These are phyloP conservation scores for Colletotrichum brevisporum DNA, from an alignment of 2,329 filamentous ascomycete genomes.

Conservation along the genomic window DNA sequence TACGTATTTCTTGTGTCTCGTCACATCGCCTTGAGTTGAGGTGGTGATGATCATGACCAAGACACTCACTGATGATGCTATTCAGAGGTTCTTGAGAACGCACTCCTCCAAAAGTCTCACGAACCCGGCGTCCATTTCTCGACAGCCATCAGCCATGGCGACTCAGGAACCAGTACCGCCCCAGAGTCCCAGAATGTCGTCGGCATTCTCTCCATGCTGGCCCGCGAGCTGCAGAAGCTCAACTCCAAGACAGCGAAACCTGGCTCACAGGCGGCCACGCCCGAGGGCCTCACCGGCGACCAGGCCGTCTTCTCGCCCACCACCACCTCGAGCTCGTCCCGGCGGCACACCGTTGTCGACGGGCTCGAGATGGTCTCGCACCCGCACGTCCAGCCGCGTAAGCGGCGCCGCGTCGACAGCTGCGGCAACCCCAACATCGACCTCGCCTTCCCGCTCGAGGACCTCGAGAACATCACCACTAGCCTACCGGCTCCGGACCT, in stretches of 20 bases:
- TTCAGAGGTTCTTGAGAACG: conserved; percentile 38
- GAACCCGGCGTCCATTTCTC: conserved; percentile 3
- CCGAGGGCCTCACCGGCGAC: conserved; percentile 5
- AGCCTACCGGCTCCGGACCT: conserved; percentile 41
- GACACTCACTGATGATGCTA: background rate
- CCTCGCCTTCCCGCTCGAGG: conserved; percentile 39
- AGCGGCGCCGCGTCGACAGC: conserved; percentile 44
- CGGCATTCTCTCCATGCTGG: conserved; percentile 41
- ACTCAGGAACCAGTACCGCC: background rate
- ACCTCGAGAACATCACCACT: conserved; percentile 47
- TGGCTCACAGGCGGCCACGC: conserved; percentile 17
- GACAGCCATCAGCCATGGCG: background rate
- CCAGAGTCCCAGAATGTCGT: conserved; percentile 39
- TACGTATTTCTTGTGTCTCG: conserved; percentile 16
- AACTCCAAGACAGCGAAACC: conserved; percentile 26
- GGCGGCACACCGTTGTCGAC: conserved; percentile 8
- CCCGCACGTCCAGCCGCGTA: conserved; percentile 35
- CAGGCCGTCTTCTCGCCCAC: conserved; percentile 28
- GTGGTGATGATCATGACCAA: background rate
- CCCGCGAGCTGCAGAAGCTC: conserved; percentile 43
- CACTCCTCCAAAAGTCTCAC: conserved; percentile 31
- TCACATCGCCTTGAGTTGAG: no score
- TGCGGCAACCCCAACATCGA: conserved; percentile 44
- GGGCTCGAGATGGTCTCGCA: conserved; percentile 29
- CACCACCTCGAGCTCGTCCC: conserved; percentile 28